Evolutionary conservation across 371 early-diverging fungal genomes (phyloP).

Genomic region (Mortierella sp.): DNA sequence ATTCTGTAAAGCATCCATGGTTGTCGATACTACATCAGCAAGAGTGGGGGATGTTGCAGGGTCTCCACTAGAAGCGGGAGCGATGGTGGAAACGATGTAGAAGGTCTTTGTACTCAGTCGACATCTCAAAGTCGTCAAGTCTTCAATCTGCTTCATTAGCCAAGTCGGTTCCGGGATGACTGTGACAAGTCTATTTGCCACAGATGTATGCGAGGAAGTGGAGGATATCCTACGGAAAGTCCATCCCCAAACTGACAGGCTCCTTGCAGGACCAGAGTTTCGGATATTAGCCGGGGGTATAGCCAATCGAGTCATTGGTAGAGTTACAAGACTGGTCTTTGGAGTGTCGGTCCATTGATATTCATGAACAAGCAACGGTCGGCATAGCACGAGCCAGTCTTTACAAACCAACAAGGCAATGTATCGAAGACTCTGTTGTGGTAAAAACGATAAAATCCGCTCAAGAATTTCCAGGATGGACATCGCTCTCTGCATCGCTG

Average conservation of each 20-base stretch:
- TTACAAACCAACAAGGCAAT: slow-evolving; percentile 23
- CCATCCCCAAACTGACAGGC: neutral
- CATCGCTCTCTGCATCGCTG: slow-evolving; percentile 17
- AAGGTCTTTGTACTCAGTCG: neutral
- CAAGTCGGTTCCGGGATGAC: slow-evolving; percentile 8
- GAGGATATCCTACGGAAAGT: neutral
- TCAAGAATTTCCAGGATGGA: slow-evolving; percentile 34
- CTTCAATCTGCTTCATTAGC: slow-evolving; percentile 9
- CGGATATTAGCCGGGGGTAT: neutral
- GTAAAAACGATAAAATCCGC: slow-evolving; percentile 25
- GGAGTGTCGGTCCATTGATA: slow-evolving; percentile 23
- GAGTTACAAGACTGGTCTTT: neutral
- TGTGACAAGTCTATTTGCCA: neutral
- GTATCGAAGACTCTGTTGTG: slow-evolving; percentile 23
- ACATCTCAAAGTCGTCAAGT: slow-evolving; percentile 12
- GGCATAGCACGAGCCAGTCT: slow-evolving; percentile 20
- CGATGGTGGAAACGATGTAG: neutral
- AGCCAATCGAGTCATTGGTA: slow-evolving; percentile 2
- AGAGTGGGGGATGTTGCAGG: neutral
- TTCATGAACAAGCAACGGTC: neutral
- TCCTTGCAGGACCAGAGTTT: neutral
- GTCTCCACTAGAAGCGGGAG: neutral
- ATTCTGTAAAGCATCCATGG: slow-evolving; percentile 11
- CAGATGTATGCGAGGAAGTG: neutral
- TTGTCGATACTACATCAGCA: neutral